Conservation (phyloP, 257 asterid genomes). For the Datura wrightii region DNA sequence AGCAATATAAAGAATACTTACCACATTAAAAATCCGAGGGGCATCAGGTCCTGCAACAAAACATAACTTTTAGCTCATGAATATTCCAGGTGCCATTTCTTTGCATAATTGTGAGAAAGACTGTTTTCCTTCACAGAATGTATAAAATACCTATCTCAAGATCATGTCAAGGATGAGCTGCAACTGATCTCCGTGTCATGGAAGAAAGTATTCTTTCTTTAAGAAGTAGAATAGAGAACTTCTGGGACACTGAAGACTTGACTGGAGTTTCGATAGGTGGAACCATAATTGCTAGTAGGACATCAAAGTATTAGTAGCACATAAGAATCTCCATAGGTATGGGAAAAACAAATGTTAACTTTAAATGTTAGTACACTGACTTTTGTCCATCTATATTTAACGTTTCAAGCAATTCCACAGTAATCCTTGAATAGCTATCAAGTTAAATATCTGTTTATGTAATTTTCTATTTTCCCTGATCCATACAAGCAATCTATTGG, state of each 20-base stretch:
- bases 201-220: constrained; percentile 89
- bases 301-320: constrained; percentile 29
- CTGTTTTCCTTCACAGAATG: constrained; percentile 16
- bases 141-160: constrained; percentile 78
- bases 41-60: constrained; percentile 85
- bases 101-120: background rate
- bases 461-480: too few species aligned
- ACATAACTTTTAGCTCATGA: constrained; percentile 32
- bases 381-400: too few species aligned
- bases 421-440: too few species aligned
- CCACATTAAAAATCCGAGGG: constrained; percentile 82
- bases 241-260: constrained; percentile 39
- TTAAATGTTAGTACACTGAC: too few species aligned
- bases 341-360: background rate
- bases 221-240: constrained; percentile 65
- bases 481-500: too few species aligned
- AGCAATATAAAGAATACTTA: constrained; percentile 48
- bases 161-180: constrained; percentile 99
- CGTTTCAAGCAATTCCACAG: too few species aligned
- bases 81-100: background rate
- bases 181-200: constrained; percentile 75
- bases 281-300: constrained; percentile 56
- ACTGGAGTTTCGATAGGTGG: constrained; percentile 60
- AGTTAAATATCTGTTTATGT: too few species aligned
- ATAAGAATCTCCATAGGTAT: constrained; percentile 27